phyloP scores from a whole-genome alignment of 768 basidiomycete species.

The Pleurotus pulmonarius region DNA sequence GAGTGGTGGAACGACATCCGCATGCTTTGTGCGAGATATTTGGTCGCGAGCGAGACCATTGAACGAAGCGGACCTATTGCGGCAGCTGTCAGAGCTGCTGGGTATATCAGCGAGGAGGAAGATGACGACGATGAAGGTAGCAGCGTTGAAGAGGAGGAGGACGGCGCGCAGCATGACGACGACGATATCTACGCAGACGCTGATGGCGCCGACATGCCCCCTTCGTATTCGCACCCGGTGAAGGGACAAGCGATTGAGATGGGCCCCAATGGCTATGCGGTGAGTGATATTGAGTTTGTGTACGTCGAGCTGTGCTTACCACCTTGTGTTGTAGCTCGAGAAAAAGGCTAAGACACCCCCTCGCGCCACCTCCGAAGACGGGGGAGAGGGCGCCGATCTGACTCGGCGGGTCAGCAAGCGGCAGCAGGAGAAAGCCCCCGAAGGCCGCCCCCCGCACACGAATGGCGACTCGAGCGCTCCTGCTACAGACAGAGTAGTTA shows the following conservation, averaged over 20 bases:
- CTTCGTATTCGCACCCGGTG: constrained; percentile 54
- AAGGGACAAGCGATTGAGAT: constrained; percentile 38
- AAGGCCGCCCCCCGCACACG: constrained; percentile 40
- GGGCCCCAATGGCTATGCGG: constrained; percentile 56
- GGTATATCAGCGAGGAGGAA: constrained; percentile 82
- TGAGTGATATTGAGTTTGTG: constrained; percentile 32
- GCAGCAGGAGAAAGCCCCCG: constrained; percentile 73
- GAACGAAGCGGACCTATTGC: constrained; percentile 91
- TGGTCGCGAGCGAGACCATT: constrained; percentile 92
- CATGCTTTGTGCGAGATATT: constrained; percentile 90
- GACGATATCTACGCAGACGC: constrained; percentile 32
- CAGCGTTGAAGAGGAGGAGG: constrained; percentile 53
- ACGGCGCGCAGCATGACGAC: constrained; percentile 44
- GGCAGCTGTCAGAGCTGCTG: constrained; percentile 85
- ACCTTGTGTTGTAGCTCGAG: constrained; percentile 23
- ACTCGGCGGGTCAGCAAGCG: constrained; percentile 51
- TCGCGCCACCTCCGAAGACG: constrained; percentile 12
- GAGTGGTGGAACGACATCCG: constrained; percentile 99
- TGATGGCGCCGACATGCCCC: constrained; percentile 45
- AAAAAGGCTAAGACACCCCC: constrained; percentile 26
- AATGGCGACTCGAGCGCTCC: background rate
- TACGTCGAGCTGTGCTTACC: background rate
- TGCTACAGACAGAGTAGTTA: background rate
- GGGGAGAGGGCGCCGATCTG: constrained; percentile 26
- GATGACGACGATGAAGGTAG: constrained; percentile 59